phyloP scores from a whole-genome alignment of 2,329 filamentous ascomycete genomes.

The Lojkania enalia region DNA sequence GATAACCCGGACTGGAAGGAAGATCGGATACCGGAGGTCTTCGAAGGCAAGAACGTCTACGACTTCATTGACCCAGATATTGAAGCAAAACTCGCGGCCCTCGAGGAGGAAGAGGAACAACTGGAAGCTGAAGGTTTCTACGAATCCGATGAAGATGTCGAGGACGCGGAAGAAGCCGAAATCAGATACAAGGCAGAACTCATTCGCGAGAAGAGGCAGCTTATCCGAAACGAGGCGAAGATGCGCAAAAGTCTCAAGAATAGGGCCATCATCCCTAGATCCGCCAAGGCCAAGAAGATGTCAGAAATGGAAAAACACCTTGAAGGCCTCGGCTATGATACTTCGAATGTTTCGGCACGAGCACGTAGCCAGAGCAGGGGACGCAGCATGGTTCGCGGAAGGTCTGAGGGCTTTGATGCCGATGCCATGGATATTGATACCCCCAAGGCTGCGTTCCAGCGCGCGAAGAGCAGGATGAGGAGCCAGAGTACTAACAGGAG shows the following conservation, averaged over 20 bases:
- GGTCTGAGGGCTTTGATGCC: conserved; percentile 55
- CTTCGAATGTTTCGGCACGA: conserved; percentile 71
- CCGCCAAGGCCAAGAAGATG: conserved; percentile 76
- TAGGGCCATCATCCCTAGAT: conserved; percentile 87
- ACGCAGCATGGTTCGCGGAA: conserved; percentile 67
- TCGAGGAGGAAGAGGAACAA: conserved; percentile 94
- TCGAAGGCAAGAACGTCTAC: conserved; percentile 95
- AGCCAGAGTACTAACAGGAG: conserved; percentile 69
- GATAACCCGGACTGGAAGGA: conserved; percentile 92
- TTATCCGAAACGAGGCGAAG: conserved; percentile 91
- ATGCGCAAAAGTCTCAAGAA: conserved; percentile 98
- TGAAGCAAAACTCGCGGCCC: conserved; percentile 83
- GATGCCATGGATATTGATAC: conserved; percentile 72
- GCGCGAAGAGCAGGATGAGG: conserved; percentile 73
- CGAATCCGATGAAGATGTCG: conserved; percentile 71
- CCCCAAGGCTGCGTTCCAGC: conserved; percentile 43
- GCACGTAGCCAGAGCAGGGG: conserved; percentile 74
- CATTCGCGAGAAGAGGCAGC: conserved; percentile 89
- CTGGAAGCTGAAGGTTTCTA: conserved; percentile 93
- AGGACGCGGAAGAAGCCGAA: conserved; percentile 87
- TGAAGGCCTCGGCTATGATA: conserved; percentile 83
- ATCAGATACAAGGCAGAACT: conserved; percentile 88
- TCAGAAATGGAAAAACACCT: conserved; percentile 86
- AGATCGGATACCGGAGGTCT: conserved; percentile 91
- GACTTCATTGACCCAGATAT: conserved; percentile 98